phyloP scores from a whole-genome alignment of 805 yeast species.

The Myxozyma kluyveri region DNA sequence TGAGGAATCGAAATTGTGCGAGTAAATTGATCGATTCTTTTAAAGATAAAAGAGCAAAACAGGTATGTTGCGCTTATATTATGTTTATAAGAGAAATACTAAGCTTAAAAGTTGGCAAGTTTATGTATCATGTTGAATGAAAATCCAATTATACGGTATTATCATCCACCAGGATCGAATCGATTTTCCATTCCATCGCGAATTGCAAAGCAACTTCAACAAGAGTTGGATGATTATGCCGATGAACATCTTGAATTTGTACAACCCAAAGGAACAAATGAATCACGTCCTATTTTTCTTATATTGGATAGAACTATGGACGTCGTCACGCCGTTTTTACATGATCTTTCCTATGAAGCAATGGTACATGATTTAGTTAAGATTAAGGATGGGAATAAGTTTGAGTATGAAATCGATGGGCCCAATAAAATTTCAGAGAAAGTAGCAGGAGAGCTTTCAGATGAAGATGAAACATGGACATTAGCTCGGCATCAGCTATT shows the following conservation, averaged over 20 bases:
- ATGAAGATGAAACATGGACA: slow-evolving; percentile 69
- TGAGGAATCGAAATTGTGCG: too few species aligned
- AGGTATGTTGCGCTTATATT: too few species aligned
- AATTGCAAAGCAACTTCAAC: slow-evolving; percentile 71
- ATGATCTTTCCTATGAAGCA: slow-evolving; percentile 89
- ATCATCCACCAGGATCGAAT: slow-evolving; percentile 50
- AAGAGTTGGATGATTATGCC: slow-evolving; percentile 70
- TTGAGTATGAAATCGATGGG: slow-evolving; percentile 47
- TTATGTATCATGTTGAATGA: slow-evolving; percentile 79
- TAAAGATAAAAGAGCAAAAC: too few species aligned
- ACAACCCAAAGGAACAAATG: too few species aligned
- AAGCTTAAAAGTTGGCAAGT: slow-evolving; percentile 51
- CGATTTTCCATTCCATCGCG: slow-evolving; percentile 63
- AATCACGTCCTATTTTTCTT: slow-evolving; percentile 66
- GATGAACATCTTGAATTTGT: too few species aligned
- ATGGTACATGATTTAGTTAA: slow-evolving; percentile 74
- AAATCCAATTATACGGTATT: slow-evolving; percentile 79
- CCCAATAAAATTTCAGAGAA: slow-evolving; percentile 39
- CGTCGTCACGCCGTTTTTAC: slow-evolving; percentile 75
- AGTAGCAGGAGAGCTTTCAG: slow-evolving; percentile 53
- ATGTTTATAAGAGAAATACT: too few species aligned
- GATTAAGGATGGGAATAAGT: slow-evolving; percentile 46
- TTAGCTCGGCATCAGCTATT: slow-evolving; percentile 68
- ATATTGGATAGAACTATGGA: slow-evolving; percentile 84
- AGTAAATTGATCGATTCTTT: slow-evolving; percentile 73